Base-by-base conservation (phyloP, 2,329 filamentous ascomycete genomes). In the Claviceps capensis region DNA sequence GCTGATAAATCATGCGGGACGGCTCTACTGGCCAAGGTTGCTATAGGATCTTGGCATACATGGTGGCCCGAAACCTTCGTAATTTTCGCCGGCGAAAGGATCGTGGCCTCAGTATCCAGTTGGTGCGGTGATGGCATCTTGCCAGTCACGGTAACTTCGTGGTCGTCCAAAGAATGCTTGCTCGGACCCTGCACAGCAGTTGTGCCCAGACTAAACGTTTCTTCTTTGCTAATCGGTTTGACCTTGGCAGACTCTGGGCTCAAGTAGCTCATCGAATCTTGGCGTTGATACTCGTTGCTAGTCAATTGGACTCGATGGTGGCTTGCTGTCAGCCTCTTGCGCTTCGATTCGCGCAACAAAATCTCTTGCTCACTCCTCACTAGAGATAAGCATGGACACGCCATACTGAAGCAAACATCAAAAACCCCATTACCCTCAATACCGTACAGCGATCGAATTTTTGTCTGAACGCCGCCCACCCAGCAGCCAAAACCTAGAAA, bases 291-390 rank as follows among this genome's bases (percentile, higher is more conserved):
- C 30, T 53, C 58, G 13, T 52, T 58, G 16, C 37, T 30, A 16
- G 53, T 41, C 11, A 48, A 52, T 42, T 47, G 44, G 5, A 43
- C 36, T 5, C 44, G 51, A n/a, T 44, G 50, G 14, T 54, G 56
- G 23, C 50, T 42, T 13, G 47, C 53, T 7, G 53, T 54, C 43
- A 54, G 50, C 5, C 23, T 50, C 8, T 41, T 51, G 37, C 55
- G 51, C 41, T 56, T 50, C 40, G 48, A 58, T 47, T 67, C 60
- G 30, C 67, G 64, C 22, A 60, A 30, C 0, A 61, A 48, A 34
- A 69, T 66, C 52, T 69, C 67, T 11, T 63, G 55, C 40, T 69
- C 64, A 34, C 58, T 61, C 3, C 60, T 58, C 4, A 59, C 52
- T 23, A 69, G 55, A 14, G 63, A 60, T 1, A 50, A 13, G 42